A percentile compares a stretch with the other conserved stretches of the same genome.
Evolutionary conservation across 306 rosid genomes (phyloP).

Genomic region (Citrullus amarus): DNA sequence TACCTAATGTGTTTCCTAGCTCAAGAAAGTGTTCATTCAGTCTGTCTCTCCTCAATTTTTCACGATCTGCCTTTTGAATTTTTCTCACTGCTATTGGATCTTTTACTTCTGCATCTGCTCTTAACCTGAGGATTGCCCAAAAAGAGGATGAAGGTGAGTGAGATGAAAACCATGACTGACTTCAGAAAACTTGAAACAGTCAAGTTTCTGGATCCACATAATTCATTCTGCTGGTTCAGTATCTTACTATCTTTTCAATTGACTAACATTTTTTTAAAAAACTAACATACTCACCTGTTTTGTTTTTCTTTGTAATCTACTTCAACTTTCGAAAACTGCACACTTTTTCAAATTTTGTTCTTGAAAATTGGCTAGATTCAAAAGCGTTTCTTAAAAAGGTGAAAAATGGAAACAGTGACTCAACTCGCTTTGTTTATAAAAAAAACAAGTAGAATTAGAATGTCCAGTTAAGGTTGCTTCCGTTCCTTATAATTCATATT

Average conservation of each 20-base stretch:
- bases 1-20: slow-evolving; percentile 67
- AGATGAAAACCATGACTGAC: not conserved
- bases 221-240: not conserved
- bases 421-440: not conserved
- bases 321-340: not conserved
- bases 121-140: slow-evolving; percentile 29
- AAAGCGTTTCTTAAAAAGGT: not conserved
- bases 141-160: not conserved
- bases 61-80: slow-evolving; percentile 86
- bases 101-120: slow-evolving; percentile 33
- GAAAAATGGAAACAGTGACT: not conserved
- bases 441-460: not conserved
- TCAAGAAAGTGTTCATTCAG: slow-evolving; percentile 69
- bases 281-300: not conserved
- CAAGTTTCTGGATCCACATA: not conserved
- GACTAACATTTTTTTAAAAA: not conserved
- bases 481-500: not conserved
- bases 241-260: not conserved
- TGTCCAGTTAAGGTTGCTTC: not conserved
- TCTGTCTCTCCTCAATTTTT: slow-evolving; percentile 78
- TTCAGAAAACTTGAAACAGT: not conserved
- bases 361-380: not conserved
- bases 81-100: slow-evolving; percentile 56
- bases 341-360: not conserved
- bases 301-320: not conserved